Conservation (phyloP, 2,329 filamentous ascomycete species). For the Drechslera avenae region DNA sequence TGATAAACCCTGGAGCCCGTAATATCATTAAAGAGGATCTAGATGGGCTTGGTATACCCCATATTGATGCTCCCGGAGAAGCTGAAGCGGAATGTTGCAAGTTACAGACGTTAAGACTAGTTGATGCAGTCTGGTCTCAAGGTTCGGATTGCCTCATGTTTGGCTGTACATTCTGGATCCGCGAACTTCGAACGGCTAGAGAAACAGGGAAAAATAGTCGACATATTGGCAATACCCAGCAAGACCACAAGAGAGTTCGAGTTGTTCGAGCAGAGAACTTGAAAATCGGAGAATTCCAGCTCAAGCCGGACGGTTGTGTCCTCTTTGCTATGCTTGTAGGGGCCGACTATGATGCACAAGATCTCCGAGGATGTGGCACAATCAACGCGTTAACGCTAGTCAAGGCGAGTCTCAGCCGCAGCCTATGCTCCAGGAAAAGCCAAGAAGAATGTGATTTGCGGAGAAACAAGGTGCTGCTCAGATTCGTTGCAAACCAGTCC, state of each 20-base stretch:
- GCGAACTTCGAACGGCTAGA: conserved; percentile 31
- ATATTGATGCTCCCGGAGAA: conserved; percentile 53
- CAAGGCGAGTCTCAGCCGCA: conserved; percentile 33
- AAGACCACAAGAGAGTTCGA: conserved; percentile 34
- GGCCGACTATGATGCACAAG: conserved; percentile 48
- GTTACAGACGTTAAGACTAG: conserved; percentile 49
- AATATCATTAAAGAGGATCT: conserved; percentile 17
- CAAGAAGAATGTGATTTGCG: conserved; percentile 26
- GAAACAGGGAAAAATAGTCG: conserved; percentile 19
- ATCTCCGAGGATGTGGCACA: conserved; percentile 45
- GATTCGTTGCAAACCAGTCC: background rate
- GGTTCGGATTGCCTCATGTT: conserved; percentile 56
- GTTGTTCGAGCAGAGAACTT: conserved; percentile 40
- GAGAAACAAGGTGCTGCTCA: conserved; percentile 33
- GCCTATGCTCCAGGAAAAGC: conserved; percentile 27
- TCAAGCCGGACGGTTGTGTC: conserved; percentile 45
- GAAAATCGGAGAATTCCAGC: conserved; percentile 22
- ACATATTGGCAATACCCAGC: conserved; percentile 36
- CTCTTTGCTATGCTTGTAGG: conserved; percentile 49
- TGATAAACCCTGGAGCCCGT: no score
- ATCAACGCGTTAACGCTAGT: conserved; percentile 32
- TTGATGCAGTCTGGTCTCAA: conserved; percentile 56
- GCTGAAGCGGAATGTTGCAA: conserved; percentile 55
- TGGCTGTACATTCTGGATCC: conserved; percentile 50
- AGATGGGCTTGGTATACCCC: conserved; percentile 47